phyloP scores from a whole-genome alignment of 257 asterid species.

The Capsicum baccatum region DNA sequence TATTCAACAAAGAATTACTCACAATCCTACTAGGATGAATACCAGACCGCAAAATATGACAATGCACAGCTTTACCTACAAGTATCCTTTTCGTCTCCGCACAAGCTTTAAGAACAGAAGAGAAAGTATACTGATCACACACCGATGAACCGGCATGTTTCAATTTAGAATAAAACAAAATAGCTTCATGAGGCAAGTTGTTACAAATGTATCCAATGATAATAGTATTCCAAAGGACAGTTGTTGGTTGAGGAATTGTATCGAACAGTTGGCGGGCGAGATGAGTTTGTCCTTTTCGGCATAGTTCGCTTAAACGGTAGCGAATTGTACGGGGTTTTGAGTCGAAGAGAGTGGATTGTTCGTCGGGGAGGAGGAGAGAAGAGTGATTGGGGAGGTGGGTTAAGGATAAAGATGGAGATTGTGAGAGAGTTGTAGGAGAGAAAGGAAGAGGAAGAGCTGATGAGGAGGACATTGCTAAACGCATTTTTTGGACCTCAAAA shows the following conservation, averaged over 20 bases:
- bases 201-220: conserved; percentile 83
- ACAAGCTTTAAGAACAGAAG: conserved; percentile 87
- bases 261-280: conserved; percentile 88
- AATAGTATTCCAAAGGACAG: conserved; percentile 88
- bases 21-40: conserved; percentile 72
- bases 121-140: conserved; percentile 76
- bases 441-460: conserved; percentile 48
- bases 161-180: conserved; percentile 65
- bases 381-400: conserved; percentile 43
- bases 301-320: conserved; percentile 74
- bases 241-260: conserved; percentile 79
- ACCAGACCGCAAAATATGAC: conserved; percentile 69
- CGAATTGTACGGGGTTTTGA: conserved; percentile 71
- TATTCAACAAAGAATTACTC: conserved; percentile 77
- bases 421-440: conserved; percentile 46
- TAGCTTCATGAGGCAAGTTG: conserved; percentile 68
- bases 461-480: conserved; percentile 53
- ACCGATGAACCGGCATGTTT: conserved; percentile 36
- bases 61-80: conserved; percentile 77
- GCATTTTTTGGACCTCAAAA: conserved; percentile 43
- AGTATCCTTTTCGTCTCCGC: conserved; percentile 64
- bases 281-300: conserved; percentile 60
- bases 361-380: conserved; percentile 33
- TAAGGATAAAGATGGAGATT: conserved; percentile 20
- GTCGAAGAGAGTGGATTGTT: conserved; percentile 21